phyloP scores from a whole-genome alignment of 2,329 filamentous ascomycete genomes.

The Tolypocladium album region DNA sequence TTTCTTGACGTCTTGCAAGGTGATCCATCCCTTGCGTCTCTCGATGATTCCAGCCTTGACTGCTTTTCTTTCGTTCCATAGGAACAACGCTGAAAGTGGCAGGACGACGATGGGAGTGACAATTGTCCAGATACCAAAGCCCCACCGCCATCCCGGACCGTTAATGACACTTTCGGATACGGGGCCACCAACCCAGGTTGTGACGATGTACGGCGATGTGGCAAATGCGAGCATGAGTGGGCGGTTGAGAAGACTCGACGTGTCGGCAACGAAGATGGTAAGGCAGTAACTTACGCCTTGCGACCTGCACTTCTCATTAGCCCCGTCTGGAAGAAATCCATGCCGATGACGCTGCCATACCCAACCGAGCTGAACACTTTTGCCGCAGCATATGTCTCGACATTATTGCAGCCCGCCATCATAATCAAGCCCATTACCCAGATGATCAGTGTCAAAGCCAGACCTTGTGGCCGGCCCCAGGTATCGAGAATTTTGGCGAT shows the following conservation, averaged over 20 bases:
- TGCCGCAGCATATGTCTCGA: constrained; percentile 51
- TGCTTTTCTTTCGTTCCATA: constrained; percentile 51
- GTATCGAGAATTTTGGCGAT: constrained; percentile 58
- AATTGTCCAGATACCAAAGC: constrained; percentile 54
- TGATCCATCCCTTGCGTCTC: constrained; percentile 30
- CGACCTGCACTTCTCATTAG: constrained; percentile 13
- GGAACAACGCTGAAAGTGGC: constrained; percentile 46
- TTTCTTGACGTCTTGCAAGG: constrained; percentile 29
- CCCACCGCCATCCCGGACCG: constrained; percentile 55
- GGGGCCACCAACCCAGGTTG: constrained; percentile 52
- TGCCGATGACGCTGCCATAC: constrained; percentile 18
- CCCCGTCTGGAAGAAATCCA: background rate
- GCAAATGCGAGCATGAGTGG: constrained; percentile 54
- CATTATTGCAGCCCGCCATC: constrained; percentile 52
- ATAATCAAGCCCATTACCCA: constrained; percentile 46
- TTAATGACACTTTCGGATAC: constrained; percentile 41
- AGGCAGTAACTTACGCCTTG: constrained; percentile 30
- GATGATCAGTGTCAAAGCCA: constrained; percentile 40
- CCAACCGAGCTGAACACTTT: constrained; percentile 59
- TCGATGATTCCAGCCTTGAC: constrained; percentile 38
- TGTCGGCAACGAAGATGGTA: constrained; percentile 56
- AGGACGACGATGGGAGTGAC: constrained; percentile 48
- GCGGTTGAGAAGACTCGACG: constrained; percentile 53
- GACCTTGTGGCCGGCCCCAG: constrained; percentile 55
- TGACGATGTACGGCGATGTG: constrained; percentile 54